These are phyloP conservation scores for Xylaria sp. DNA, from an alignment of 2,329 filamentous ascomycete species.

Conservation along the genomic window DNA sequence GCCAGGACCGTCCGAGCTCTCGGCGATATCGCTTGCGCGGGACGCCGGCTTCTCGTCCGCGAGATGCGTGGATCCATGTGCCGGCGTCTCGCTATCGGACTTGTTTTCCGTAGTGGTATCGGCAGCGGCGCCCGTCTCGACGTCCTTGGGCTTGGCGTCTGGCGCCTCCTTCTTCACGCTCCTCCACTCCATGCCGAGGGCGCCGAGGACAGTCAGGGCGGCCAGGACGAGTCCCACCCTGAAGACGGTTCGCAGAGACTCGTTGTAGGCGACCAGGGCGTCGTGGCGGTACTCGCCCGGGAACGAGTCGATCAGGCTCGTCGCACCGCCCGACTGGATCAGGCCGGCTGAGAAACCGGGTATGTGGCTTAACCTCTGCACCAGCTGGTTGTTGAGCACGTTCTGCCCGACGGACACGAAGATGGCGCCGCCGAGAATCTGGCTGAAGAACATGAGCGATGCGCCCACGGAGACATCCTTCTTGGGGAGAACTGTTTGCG, in stretches of 20 bases:
- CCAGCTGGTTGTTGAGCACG: slow-evolving; percentile 55
- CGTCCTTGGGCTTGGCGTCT: slow-evolving; percentile 42
- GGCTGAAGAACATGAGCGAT: slow-evolving; percentile 57
- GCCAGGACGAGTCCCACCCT: slow-evolving; percentile 67
- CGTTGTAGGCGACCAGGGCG: slow-evolving; percentile 65
- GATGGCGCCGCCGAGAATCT: slow-evolving; percentile 58
- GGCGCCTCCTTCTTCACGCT: slow-evolving; percentile 53
- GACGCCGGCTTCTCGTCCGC: slow-evolving; percentile 18
- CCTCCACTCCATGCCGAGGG: slow-evolving; percentile 68
- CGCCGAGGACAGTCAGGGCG: slow-evolving; percentile 64
- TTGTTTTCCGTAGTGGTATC: slow-evolving; percentile 20
- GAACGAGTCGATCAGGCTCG: slow-evolving; percentile 40
- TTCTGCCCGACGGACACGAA: slow-evolving; percentile 59
- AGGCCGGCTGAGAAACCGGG: slow-evolving; percentile 45
- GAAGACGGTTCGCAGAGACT: slow-evolving; percentile 67
- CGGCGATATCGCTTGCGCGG: background rate
- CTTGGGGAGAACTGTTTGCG: slow-evolving; percentile 57
- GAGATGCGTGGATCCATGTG: slow-evolving; percentile 22
- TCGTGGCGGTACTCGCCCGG: slow-evolving; percentile 40
- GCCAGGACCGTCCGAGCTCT: slow-evolving; percentile 1
- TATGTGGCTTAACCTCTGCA: slow-evolving; percentile 49
- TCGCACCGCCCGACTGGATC: slow-evolving; percentile 49
- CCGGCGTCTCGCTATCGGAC: slow-evolving; percentile 34
- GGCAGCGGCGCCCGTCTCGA: slow-evolving; percentile 32
- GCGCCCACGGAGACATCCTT: slow-evolving; percentile 56